Conservation (phyloP, 371 early-diverging fungal species). For the Lichtheimia corymbifera region DNA sequence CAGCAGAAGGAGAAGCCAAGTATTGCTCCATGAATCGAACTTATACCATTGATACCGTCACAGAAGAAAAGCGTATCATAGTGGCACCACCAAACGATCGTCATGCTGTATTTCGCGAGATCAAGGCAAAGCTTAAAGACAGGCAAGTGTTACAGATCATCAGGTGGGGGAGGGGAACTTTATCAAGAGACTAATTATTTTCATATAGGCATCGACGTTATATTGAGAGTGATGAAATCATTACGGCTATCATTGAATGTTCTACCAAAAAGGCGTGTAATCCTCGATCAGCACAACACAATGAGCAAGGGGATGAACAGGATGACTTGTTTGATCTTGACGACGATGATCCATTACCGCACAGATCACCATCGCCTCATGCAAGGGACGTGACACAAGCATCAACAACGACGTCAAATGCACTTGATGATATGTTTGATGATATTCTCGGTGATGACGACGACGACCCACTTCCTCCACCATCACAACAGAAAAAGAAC, state of each 20-base stretch:
- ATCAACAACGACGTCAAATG: not conserved
- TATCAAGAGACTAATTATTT: not conserved
- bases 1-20: slow-evolving; percentile 5
- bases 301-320: not conserved
- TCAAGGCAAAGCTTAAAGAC: not conserved
- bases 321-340: not conserved
- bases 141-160: not conserved
- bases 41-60: not conserved
- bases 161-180: not conserved
- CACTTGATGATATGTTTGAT: slow-evolving; percentile 2
- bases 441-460: slow-evolving; percentile 5
- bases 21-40: not conserved
- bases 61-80: not conserved
- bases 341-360: not conserved
- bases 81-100: not conserved
- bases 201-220: not conserved
- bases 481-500: too few relatives aligned
- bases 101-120: not conserved
- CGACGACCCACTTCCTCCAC: not conserved
- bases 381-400: not conserved
- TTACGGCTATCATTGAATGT: slow-evolving; percentile 4
- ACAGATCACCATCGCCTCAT: not conserved
- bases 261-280: not conserved
- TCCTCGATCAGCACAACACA: not conserved
- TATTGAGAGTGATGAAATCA: slow-evolving; percentile 3